Evolutionary conservation across 352 stramenopile genomes (phyloP), one percentile per base, ranked within the genome.

Genomic region (Pilasporangium apinafurcum): DNA sequence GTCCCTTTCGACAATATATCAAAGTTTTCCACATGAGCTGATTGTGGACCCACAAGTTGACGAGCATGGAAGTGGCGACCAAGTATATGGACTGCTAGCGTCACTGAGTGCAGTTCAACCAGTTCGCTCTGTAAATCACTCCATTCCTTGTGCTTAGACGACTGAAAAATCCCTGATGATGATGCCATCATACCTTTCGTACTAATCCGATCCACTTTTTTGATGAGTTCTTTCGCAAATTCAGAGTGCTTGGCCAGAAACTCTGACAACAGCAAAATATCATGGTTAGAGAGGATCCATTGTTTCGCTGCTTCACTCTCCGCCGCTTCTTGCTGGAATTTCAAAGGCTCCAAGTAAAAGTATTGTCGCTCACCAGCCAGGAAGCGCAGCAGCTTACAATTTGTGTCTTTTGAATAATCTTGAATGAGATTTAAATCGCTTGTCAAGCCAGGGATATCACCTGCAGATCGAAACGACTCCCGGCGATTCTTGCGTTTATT

Each of bases 371-470:
- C 64, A 1, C 78, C 78, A 24, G 66, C 63, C 3, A 90, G 33
- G 17, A 85, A 68, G 8, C 47, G 65, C 17, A 90, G 55, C 27
- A 90, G n/a, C 28, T 64, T 62, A 35, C 70, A 84, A 8, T 86
- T 49, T 9, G 58, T 84, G 50, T 90, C 78, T 8, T 65, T 58
- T 3, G 65, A 71, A 60, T 87, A 90, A 44, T 86, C 78, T 30
- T 87, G 78, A 37, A 90, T 78, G 54, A 87, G 56, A 44, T 90
- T 90, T 33, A 90, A 53, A 25, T 90, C 78, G 9, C 68, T 69
- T 1, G 59, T 53, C 13, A 83, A 34, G 2, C 77, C 77, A 33
- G 77, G 70, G 25, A 78, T 57, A 22, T 83, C 59, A 57, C 68
- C 81, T 4, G 58, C 75, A 9, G 73, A 81, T 6, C 69, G 71